Base-by-base conservation (phyloP, 163 green algal species). In the Scenedesmus sp. region DNA sequence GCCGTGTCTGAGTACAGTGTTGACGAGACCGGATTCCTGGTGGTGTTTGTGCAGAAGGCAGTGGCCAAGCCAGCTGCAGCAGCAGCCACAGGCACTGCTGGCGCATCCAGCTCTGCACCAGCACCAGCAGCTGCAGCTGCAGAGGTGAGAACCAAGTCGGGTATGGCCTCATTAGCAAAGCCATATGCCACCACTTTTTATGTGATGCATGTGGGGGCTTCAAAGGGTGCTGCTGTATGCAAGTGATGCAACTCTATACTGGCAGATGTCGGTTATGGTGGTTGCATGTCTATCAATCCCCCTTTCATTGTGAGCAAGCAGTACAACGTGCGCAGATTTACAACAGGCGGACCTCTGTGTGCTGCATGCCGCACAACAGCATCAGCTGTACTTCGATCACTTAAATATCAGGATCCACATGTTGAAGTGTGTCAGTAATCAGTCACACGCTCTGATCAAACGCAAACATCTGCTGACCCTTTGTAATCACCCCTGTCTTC, bases 31-130 rank as follows among this genome's bases (percentile, higher is more conserved):
- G 95, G 96, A 79, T 99, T 99, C 91, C 92, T 99, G 37, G 98
- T 99, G 22, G 96, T 99, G 40, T 99, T 99, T 95, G 91, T 97
- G 2, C 94, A 96, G 37, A 99, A 98, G 96, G 68, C 92, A 35
- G 92, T 61, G n/a, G 49, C 90, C 4, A 88, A 93, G 37, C 40
- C 90, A 26, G 53, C 93, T 40, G 30, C 91, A 73, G 84, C 76
- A 79, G 51, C 91, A 37, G 83, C 94, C 33, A 72, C 94, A 40
- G 87, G 51, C 40, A 40, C 30, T 51, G 35, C 46, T 82, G 42
- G 81, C 89, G 61, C 37, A 87, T 15, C 49, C 88, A 89, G 40
- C 87, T 78, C 35, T 26, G 35, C 86, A 20, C n/a, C 86, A n/a
- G 42, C 86, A 65, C 22, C 86, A 12, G 79, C 87, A 82, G 51